phyloP scores from a whole-genome alignment of 495 filamentous ascomycete species.

The Jackrogersella minutella region DNA sequence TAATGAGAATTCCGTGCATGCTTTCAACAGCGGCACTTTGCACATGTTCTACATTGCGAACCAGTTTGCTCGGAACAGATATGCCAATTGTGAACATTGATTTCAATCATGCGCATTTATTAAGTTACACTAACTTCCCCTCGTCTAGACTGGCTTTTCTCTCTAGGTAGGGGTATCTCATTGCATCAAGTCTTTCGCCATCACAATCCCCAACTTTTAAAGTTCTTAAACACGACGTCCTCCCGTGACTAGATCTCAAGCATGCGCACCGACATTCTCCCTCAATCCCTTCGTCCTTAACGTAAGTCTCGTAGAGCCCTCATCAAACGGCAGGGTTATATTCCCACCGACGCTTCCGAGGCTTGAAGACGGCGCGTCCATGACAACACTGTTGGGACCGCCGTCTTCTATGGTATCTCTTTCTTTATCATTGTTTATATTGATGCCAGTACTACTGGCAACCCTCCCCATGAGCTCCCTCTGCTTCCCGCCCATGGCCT shows the following conservation, averaged over 20 bases:
- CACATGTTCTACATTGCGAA: too few species aligned
- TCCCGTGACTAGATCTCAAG: constrained; percentile 15
- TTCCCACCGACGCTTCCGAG: background rate
- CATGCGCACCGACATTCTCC: constrained; percentile 52
- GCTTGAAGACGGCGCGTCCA: background rate
- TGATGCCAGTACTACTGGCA: background rate
- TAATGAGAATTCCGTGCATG: too few species aligned
- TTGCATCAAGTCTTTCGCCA: background rate
- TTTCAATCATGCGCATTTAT: too few species aligned
- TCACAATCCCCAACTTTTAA: background rate
- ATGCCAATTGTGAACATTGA: too few species aligned
- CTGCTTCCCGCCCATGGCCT: constrained; percentile 38
- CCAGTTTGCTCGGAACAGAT: too few species aligned
- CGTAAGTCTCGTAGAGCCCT: constrained; percentile 48
- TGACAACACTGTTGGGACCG: background rate
- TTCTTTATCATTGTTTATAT: background rate
- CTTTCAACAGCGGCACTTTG: too few species aligned
- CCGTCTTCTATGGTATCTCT: background rate
- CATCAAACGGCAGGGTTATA: constrained; percentile 51
- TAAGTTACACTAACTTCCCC: too few species aligned
- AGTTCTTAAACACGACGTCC: too few species aligned
- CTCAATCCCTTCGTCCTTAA: constrained; percentile 58
- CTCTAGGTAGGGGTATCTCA: background rate
- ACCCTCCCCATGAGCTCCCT: constrained; percentile 51
- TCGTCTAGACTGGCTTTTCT: too few species aligned